Base-by-base conservation (phyloP, 2,329 filamentous ascomycete species). In the Drechslerella dactyloides region DNA sequence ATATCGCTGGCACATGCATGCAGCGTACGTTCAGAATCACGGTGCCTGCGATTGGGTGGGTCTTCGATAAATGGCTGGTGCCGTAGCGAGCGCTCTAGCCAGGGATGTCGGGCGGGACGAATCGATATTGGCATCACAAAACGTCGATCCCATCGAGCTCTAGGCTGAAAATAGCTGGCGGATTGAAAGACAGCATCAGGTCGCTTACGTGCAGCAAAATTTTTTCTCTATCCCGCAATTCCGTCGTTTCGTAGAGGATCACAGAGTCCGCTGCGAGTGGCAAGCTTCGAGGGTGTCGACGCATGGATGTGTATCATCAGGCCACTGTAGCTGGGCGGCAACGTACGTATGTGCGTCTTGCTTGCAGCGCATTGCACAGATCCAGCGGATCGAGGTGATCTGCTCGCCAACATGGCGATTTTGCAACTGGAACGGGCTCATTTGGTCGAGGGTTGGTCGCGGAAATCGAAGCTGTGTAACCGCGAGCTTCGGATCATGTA, bases 401-500 rank as follows among this genome's bases (percentile, higher is more conserved):
- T 37, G 33, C 6, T 37, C 6, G 33, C 33, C 33, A 37, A 37
- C 33, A 37, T 37, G 33, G 33, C 33, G 13, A 37, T 13, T 37
- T 37, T 37, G 33, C 33, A n/a, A n/a, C n/a, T n/a, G n/a, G n/a
- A n/a, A n/a, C n/a, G n/a, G n/a, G n/a, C n/a, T n/a, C n/a, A 13
- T 37, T 13, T 37, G 33, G 33, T 37, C 33, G 33, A 6, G 13
- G 6, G 6, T 37, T 27, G 17, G 15, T 23, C 15, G 23, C 33
- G 35, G 37, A 53, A 55, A 59, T 42, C 37, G 15, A 46, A 60
- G 23, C 30, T 50, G 66, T 70, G 54, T 42, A 48, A 64, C 59
- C 48, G 21, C 46, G 23, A 30, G 66, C 59, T 58, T 70, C 66
- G 66, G 50, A 64, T 70, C 51, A 70, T 64, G 66, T 59, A 70